phyloP scores from a whole-genome alignment of 345 rosid genomes.

The Boechera retrofracta region DNA sequence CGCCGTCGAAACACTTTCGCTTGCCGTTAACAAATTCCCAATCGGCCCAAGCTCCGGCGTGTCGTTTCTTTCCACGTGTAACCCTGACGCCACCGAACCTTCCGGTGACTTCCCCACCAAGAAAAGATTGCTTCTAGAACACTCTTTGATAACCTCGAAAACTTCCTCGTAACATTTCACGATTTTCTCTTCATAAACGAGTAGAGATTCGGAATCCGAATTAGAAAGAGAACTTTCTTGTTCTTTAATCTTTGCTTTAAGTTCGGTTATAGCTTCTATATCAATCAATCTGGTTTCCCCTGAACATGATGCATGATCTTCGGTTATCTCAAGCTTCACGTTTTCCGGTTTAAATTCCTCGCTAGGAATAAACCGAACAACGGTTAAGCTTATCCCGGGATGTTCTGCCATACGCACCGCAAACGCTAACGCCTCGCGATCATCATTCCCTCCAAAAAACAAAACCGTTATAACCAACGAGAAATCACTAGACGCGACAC shows the following conservation, averaged over 20 bases:
- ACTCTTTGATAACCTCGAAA: conserved; percentile 41
- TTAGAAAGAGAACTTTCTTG: conserved; percentile 36
- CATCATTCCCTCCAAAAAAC: conserved; percentile 87
- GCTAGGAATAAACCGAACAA: conserved; percentile 55
- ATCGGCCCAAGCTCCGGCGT: conserved; percentile 46
- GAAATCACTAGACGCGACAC: conserved; percentile 70
- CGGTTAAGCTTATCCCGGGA: conserved; percentile 66
- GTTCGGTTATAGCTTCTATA: conserved; percentile 44
- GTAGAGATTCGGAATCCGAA: conserved; percentile 7
- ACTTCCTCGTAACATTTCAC: conserved; percentile 50
- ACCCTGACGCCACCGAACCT: conserved; percentile 46
- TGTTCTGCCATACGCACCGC: conserved; percentile 82
- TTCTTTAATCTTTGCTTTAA: conserved; percentile 40
- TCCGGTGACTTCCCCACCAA: conserved; percentile 65
- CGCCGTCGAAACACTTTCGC: conserved; percentile 51
- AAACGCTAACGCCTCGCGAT: conserved; percentile 81
- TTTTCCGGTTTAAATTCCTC: conserved; percentile 49
- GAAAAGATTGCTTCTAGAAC: conserved; percentile 53
- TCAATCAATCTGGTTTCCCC: conserved; percentile 45
- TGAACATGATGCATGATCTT: conserved; percentile 8
- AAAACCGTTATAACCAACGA: conserved; percentile 58
- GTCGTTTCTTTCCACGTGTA: conserved; percentile 37
- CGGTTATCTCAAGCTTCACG: conserved; percentile 43
- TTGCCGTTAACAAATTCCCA: conserved; percentile 46
- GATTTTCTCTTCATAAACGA: conserved; percentile 53